These are phyloP conservation scores for Salix caprea DNA, from an alignment of 345 rosid species.

Conservation along the genomic window DNA sequence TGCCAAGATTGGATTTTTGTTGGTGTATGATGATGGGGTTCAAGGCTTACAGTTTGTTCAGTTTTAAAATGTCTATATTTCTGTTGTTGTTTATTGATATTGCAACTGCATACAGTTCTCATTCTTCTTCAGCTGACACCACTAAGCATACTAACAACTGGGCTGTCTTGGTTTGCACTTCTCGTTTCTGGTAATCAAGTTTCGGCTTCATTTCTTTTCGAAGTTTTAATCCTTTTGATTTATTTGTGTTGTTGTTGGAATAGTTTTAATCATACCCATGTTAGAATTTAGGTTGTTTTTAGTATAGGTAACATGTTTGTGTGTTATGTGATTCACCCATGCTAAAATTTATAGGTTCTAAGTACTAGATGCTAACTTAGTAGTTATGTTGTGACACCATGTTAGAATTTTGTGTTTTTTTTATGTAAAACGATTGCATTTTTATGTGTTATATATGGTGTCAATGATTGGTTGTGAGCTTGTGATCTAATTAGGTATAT, in stretches of 20 bases:
- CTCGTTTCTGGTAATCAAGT: conserved; percentile 76
- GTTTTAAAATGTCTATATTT: background rate
- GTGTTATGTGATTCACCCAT: background rate
- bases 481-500: background rate
- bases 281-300: background rate
- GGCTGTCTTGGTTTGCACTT: conserved; percentile 98
- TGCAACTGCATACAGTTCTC: conserved; percentile 14
- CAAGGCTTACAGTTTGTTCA: background rate
- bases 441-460: background rate
- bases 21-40: conserved; percentile 1
- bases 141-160: conserved; percentile 90
- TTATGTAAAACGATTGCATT: background rate
- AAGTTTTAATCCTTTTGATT: background rate
- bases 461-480: background rate
- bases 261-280: background rate
- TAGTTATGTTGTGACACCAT: background rate
- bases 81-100: background rate
- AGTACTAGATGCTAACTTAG: background rate
- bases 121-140: conserved; percentile 53
- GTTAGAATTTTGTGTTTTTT: background rate
- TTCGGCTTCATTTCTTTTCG: background rate
- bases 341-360: background rate
- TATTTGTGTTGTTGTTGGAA: background rate
- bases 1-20: background rate
- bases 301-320: background rate